Percentiles rank a stretch among this genome's conserved stretches.
phyloP scores from a whole-genome alignment of 495 filamentous ascomycete genomes.

The Penicillium atrosanguineum region DNA sequence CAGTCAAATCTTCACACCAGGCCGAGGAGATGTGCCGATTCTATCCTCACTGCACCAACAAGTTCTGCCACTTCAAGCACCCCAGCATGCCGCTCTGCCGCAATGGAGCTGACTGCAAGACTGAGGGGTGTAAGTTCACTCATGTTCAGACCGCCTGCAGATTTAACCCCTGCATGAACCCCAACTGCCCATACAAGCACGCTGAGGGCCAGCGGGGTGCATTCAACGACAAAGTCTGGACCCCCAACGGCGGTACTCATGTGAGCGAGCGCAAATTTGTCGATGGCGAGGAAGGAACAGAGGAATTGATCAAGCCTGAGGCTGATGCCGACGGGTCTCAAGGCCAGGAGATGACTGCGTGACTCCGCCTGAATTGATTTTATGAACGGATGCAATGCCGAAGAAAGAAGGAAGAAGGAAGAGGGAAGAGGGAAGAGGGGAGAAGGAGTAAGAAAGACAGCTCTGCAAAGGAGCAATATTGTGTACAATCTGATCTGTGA shows the following conservation, averaged over 20 bases:
- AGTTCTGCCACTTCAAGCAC: slow-evolving; percentile 83
- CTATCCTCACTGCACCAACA: slow-evolving; percentile 90
- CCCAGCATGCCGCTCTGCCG: slow-evolving; percentile 77
- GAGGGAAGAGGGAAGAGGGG: too few relatives aligned
- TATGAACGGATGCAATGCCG: background rate
- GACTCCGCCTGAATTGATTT: slow-evolving; percentile 21
- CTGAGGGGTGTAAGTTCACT: slow-evolving; percentile 83
- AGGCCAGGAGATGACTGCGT: slow-evolving; percentile 40
- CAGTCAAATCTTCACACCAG: slow-evolving; percentile 70
- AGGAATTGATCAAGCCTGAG: slow-evolving; percentile 79
- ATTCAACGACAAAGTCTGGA: slow-evolving; percentile 93
- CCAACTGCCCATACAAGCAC: slow-evolving; percentile 83
- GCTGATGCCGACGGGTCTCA: slow-evolving; percentile 29
- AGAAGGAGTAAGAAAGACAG: background rate
- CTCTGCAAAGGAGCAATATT: slow-evolving; percentile 15
- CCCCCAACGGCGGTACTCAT: slow-evolving; percentile 59
- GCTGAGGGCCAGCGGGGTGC: slow-evolving; percentile 77
- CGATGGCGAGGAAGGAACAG: slow-evolving; percentile 58
- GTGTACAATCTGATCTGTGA: slow-evolving; percentile 35
- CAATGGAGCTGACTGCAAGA: slow-evolving; percentile 88
- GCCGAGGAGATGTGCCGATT: slow-evolving; percentile 88
- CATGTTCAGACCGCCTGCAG: slow-evolving; percentile 82
- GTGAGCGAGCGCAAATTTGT: slow-evolving; percentile 94
- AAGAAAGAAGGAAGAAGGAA: background rate
- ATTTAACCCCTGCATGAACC: slow-evolving; percentile 87